Percentiles rank a stretch among this genome's conserved stretches.
These are phyloP conservation scores for Coemansia reversa DNA, from an alignment of 192 early-diverging fungal species.

Conservation along the genomic window DNA sequence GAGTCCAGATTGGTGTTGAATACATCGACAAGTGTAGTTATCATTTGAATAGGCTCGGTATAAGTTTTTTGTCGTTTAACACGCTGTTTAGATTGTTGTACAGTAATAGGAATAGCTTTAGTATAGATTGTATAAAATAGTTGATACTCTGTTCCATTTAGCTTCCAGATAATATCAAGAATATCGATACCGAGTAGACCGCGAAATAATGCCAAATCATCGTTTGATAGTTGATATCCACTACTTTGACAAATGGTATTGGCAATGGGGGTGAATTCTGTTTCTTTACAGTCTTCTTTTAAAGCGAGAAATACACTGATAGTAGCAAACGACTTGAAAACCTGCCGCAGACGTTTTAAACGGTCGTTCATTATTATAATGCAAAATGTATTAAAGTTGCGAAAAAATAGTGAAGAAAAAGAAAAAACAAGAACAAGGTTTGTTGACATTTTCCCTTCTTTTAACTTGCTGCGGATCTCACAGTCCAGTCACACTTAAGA, in stretches of 20 bases:
- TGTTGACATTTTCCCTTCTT: neutral
- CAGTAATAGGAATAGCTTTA: neutral
- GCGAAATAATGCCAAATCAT: constrained; percentile 22
- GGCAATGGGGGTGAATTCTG: constrained; percentile 4
- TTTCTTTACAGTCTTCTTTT: constrained; percentile 5
- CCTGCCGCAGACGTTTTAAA: neutral
- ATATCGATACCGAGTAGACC: constrained; percentile 15
- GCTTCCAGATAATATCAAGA: constrained; percentile 17
- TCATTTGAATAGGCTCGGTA: neutral
- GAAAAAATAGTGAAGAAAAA: neutral
- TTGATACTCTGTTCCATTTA: neutral
- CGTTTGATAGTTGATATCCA: neutral
- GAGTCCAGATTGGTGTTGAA: neutral
- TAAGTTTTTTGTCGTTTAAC: neutral
- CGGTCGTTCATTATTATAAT: neutral
- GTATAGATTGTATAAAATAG: neutral
- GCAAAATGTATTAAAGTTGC: neutral
- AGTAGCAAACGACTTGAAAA: constrained; percentile 29
- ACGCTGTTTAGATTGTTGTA: neutral
- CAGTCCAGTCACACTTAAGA: too few species aligned
- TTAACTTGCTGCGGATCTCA: too few species aligned
- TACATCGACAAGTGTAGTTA: constrained; percentile 6
- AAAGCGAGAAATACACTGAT: constrained; percentile 22
- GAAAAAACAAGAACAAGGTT: neutral
- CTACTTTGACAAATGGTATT: constrained; percentile 7